A percentile compares a stretch with the other conserved stretches of the same genome.
Evolutionary conservation across 352 stramenopile genomes (phyloP).

Genomic region (Phytophthora sojae): DNA sequence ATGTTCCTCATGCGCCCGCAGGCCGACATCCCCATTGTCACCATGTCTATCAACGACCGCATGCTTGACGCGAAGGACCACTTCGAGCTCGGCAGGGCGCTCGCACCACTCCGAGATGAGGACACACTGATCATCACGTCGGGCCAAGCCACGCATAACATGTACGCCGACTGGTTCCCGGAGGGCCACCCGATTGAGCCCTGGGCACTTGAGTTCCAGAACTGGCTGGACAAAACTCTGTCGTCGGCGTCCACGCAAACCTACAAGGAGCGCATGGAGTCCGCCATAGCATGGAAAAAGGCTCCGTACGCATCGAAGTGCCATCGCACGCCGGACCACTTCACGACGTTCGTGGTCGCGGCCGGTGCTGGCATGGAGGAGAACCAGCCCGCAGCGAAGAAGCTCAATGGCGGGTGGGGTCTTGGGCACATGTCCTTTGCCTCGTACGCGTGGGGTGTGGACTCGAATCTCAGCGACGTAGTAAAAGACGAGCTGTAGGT

Average conservation of each 20-base stretch:
- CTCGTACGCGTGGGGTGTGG: constrained; percentile 35
- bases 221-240: constrained; percentile 37
- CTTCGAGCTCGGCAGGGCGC: neutral
- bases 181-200: neutral
- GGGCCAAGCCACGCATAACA: constrained; percentile 48
- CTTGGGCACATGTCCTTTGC: constrained; percentile 43
- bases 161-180: constrained; percentile 15
- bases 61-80: neutral
- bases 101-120: constrained; percentile 49
- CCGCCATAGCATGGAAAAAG: constrained; percentile 34
- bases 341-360: constrained; percentile 45
- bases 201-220: constrained; percentile 35
- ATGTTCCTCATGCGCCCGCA: constrained; percentile 5
- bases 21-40: constrained; percentile 9
- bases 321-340: constrained; percentile 51
- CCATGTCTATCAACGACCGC: constrained; percentile 6
- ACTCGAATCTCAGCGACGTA: constrained; percentile 30
- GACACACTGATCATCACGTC: constrained; percentile 76
- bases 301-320: constrained; percentile 35
- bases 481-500: constrained; percentile 37
- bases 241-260: constrained; percentile 13
- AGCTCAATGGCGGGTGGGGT: constrained; percentile 31
- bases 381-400: constrained; percentile 15
- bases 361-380: constrained; percentile 49
- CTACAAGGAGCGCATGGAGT: constrained; percentile 16